Evolutionary conservation across 2,329 filamentous ascomycete genomes (phyloP), one percentile per base, ranked within the genome.

Genomic region (Chrysoporthe puriensis): DNA sequence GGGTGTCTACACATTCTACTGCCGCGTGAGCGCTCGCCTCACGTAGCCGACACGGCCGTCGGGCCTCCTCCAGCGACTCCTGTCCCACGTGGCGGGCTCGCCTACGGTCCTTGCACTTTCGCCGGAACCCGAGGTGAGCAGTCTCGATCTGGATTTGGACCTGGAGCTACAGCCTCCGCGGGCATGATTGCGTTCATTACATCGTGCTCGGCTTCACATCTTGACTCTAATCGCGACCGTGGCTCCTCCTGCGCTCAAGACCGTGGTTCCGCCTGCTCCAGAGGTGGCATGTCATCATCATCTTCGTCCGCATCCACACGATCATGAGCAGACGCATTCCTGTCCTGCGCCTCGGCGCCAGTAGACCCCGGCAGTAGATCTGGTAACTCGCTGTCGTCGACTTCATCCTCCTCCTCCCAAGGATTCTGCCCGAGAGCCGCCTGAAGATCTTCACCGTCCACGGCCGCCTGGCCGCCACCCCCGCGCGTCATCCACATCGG

Each of bases 41-140:
- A 34, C 9, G 3, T 18, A 57, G 36, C 36, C 36, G 36, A 40
- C 36, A 40, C 36, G 36, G 36, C 9, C 36, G 36, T 40, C 36
- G 36, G 36, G 36, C 9, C 36, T 40, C 52, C 0, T n/a, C 26
- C 21, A 6, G 2, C 26, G 32, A 11, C 26, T 54, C 50, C 11
- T 32, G 50, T 32, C 26, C 50, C 50, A 34, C 50, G 50, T 54
- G 50, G 21, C 7, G 13, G 26, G n/a, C 13, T 54, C 50, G 50
- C 16, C 50, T 54, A 16, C 32, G 13, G 50, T 61, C 66, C 62
- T 67, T 61, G 58, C 48, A 62, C 40, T 11, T 36, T 48, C 60
- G 63, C 66, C 66, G 66, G 52, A 44, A 66, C 48, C 66, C 63
- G 63, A 59, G 58, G 16, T 40, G 34, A 50, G 40, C 18, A 56